A percentile compares a stretch with the other conserved stretches of the same genome.
Conservation (phyloP, 768 basidiomycete genomes). For the Tricholoma saponaceum region DNA sequence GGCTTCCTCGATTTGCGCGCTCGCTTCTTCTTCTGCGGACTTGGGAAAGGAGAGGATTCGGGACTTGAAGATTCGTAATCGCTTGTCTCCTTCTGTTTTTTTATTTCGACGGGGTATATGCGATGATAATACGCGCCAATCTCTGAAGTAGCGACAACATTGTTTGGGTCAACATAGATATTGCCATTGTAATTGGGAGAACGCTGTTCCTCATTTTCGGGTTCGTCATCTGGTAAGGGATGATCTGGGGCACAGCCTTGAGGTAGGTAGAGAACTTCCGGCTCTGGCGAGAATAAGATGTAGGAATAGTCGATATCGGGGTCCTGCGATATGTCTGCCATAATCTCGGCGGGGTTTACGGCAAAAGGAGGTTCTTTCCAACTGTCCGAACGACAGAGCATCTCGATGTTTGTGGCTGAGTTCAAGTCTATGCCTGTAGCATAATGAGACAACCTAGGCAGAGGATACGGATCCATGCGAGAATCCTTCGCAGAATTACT, state of each 20-base stretch:
- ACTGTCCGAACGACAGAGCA: slow-evolving; percentile 19
- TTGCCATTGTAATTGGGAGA: neutral
- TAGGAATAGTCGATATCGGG: neutral
- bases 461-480: neutral
- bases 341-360: slow-evolving; percentile 38
- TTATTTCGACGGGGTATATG: neutral
- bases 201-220: neutral
- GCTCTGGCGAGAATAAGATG: slow-evolving; percentile 1
- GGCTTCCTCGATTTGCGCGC: slow-evolving; percentile 6
- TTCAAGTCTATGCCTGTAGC: slow-evolving; percentile 6
- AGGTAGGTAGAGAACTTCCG: neutral
- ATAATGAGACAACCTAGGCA: slow-evolving; percentile 1
- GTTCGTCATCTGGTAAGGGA: neutral
- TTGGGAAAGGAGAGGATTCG: slow-evolving; percentile 16
- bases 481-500: slow-evolving; percentile 6
- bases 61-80: slow-evolving; percentile 12
- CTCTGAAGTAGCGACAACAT: neutral
- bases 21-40: slow-evolving; percentile 12
- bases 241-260: neutral
- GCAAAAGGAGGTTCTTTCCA: slow-evolving; percentile 13
- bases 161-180: neutral
- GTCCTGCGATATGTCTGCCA: slow-evolving; percentile 9
- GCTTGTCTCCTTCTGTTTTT: slow-evolving; percentile 1
- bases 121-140: neutral
- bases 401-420: slow-evolving; percentile 28